Base-by-base conservation (phyloP, 192 early-diverging fungal species). In the Linnemannia zychae region DNA sequence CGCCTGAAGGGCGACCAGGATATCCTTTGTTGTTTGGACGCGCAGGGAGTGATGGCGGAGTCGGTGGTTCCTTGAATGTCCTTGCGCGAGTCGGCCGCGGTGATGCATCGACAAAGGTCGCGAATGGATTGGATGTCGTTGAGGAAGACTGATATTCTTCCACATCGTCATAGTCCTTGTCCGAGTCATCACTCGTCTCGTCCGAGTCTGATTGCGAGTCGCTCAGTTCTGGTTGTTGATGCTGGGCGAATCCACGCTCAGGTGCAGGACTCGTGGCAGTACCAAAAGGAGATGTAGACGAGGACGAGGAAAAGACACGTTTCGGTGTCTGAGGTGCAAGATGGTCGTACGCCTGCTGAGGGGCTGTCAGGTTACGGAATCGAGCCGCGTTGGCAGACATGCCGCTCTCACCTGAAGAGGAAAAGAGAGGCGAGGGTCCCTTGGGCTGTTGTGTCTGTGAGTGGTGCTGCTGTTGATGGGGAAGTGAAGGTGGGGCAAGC, bases 151-250 rank as follows among this genome's bases (percentile, higher is more conserved):
- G 28, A 47, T 72, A 65, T 69, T 80, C 81, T 37, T 79, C 77
- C 1, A 47, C 67, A 49, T 88, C 78, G 52, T 84, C 87, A 77
- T 88, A 85, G 4, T 85, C 81, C 72, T 71, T 80, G 38, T 80
- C 81, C 37, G 87, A 82, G 47, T 87, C 85, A 44, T 87, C 85
- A 48, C 85, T 85, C 11, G 83, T 85, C 72, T 53, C 83, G 38
- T 85, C 83, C 17, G 78, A 79, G 48, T 85, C 83, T 44, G 83
- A 79, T 44, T 85, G 83, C 36, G 77, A 79, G 40, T 85, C 83
- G 31, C 83, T 85, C 44, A 85, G 40, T 17, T 85, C 83, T 15
- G 57, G 57, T 31, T 63, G 57, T 24, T 63, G 57, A 70, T 79
- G 79, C 24, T 71, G 74, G 46, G 83, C 77, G 40, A 79, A 67